Base-by-base conservation (phyloP, 2,329 filamentous ascomycete genomes). In the Sporothrix inflata region DNA sequence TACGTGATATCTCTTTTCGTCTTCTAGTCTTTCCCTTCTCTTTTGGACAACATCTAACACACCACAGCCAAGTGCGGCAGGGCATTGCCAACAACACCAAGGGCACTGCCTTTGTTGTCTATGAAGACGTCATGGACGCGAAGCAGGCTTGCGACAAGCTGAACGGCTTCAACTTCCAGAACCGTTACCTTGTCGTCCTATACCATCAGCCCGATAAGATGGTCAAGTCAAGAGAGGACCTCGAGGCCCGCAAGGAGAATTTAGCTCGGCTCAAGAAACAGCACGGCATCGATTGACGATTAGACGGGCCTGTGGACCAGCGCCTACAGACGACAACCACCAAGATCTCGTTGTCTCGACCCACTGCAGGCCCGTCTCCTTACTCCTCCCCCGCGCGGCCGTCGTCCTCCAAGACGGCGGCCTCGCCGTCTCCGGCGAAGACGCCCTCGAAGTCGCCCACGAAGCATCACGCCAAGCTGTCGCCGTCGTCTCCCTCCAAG, bases 81-180 rank as follows among this genome's bases (percentile, higher is more conserved):
- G 96, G 96, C 79, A 98, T 98, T 81, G 94, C 95, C 78, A 94
- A 91, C 85, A 95, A 96, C 83, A 98, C 96, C 79, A 99, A 98
- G 84, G 96, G 96, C 82, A 99, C 96, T 70, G 96, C 95, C 77
- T 99, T 97, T 84, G 96, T 99, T 78, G 96, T 99, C 84, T 99
- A 98, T 87, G 96, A 98, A 84, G 96, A 99, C 88, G 95, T 98
- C 78, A 92, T 96, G 89, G 96, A 99, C 87, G 94, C 96, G 77
- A 99, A 99, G 86, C 91, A 94, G 84, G 96, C 96, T 80, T 98
- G 96, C 88, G 96, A 99, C 87, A 98, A 98, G 87, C 88, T 99
- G 83, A 99, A 99, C 87, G 96, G 96, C 82, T 99, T 97, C 90
- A 99, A 99, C 87, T 99, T 99, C 84, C 96, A 99, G 87, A 97